Evolutionary conservation across 1,284 basidiomycete genomes (phyloP).

Genomic region (Apiotrichum mycotoxinovorans): DNA sequence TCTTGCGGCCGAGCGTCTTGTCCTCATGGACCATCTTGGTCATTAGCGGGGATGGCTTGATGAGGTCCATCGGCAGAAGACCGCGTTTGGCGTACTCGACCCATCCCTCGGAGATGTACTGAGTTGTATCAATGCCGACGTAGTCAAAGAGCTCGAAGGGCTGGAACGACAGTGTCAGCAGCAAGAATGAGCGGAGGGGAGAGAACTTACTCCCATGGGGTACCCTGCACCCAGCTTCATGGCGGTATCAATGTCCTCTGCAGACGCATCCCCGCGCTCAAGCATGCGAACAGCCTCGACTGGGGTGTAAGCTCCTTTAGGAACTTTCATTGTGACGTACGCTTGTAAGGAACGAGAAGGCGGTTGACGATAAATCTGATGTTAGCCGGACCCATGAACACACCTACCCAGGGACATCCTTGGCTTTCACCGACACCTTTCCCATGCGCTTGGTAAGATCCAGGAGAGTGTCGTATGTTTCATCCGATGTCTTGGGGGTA

Average conservation of each 20-base stretch:
- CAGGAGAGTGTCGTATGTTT: slow-evolving; percentile 51
- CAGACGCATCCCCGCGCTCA: slow-evolving; percentile 57
- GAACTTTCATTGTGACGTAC: slow-evolving; percentile 23
- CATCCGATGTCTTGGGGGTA: slow-evolving; percentile 53
- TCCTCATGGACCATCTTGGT: slow-evolving; percentile 56
- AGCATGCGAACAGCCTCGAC: slow-evolving; percentile 58
- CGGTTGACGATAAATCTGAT: slow-evolving; percentile 57
- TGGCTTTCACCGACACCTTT: slow-evolving; percentile 56
- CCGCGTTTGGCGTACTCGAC: slow-evolving; percentile 51
- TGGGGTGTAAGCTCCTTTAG: slow-evolving; percentile 12
- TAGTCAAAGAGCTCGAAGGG: slow-evolving; percentile 59
- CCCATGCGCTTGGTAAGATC: slow-evolving; percentile 55
- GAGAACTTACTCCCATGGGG: slow-evolving; percentile 21
- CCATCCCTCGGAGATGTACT: slow-evolving; percentile 57
- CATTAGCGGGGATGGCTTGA: slow-evolving; percentile 50
- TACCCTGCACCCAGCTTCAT: slow-evolving; percentile 60
- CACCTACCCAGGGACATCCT: slow-evolving; percentile 54
- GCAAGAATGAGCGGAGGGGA: background rate
- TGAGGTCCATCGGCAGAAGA: slow-evolving; percentile 51
- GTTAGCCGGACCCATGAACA: slow-evolving; percentile 25
- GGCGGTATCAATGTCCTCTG: slow-evolving; percentile 57
- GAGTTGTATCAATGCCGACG: slow-evolving; percentile 53
- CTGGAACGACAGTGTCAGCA: background rate
- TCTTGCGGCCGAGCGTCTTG: slow-evolving; percentile 56
- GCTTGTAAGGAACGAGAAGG: slow-evolving; percentile 55